Base-by-base conservation (phyloP, 106 monocot species). In the Agapanthus africanus region DNA sequence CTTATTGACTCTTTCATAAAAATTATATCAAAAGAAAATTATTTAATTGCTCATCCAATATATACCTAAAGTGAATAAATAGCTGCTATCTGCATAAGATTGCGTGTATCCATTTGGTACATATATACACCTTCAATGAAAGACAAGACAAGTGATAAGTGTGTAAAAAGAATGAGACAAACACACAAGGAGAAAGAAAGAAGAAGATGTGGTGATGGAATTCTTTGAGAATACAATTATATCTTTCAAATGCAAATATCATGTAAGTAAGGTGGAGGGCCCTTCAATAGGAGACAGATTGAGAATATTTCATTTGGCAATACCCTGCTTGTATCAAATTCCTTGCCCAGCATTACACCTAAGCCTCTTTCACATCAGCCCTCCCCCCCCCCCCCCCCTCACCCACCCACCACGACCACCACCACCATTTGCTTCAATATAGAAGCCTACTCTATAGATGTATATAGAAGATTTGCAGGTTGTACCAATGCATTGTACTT, bases 301-400 rank as follows among this genome's bases (percentile, higher is more conserved):
- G 36, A 36, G 35, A 36, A 61, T 61, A 61, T 61, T 57, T 61
- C 61, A 61, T 61, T 61, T 61, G 61, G 61, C 33, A 61, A 35
- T 36, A 61, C 36, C 61, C 36, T 61, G n/a, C 61, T 61, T 61
- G 61, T 36, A 36, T 61, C 61, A 61, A 61, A 61, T 61, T 61
- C 61, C 35, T 61, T 61, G 56, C 61, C 35, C 61, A 36, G n/a
- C 33, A 61, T 36, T 35, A 61, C 61, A 33, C 16, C 30, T 0
- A 36, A n/a, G 61, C 61, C 28, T 35, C 61, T 61, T 59, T 59
- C 35, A 61, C 16, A 9, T 28, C 27, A 26, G 26, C 7, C 56
- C 13, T 27, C 1, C n/a, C n/a, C 33, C 4, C 23, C 35, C 35
- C 61, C 61, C 18, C n/a, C n/a, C n/a, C n/a, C n/a, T n/a, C n/a